phyloP scores from a whole-genome alignment of 192 early-diverging fungal species.

The Coemansia sp. region DNA sequence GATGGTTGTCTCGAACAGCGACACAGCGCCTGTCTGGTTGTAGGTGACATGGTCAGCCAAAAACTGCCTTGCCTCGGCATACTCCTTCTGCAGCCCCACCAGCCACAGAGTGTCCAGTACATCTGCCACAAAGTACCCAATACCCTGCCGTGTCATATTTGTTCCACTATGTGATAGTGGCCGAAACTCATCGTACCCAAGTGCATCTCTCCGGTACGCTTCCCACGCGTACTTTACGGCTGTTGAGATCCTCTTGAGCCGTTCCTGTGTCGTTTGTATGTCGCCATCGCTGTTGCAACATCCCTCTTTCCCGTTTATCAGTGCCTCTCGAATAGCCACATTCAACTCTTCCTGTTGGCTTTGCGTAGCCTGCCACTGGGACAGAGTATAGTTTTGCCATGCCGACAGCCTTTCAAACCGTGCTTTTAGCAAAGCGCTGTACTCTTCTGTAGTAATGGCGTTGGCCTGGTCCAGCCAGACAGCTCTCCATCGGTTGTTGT shows the following conservation, averaged over 20 bases:
- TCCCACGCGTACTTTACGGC: slow-evolving; percentile 79
- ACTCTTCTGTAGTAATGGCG: slow-evolving; percentile 16
- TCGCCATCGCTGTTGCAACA: background rate
- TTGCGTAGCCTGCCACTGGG: slow-evolving; percentile 30
- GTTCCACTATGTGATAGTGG: slow-evolving; percentile 68
- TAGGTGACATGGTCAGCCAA: slow-evolving; percentile 64
- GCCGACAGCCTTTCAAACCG: slow-evolving; percentile 13
- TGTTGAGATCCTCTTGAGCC: slow-evolving; percentile 59
- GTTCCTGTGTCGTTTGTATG: slow-evolving; percentile 11
- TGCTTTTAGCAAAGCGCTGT: slow-evolving; percentile 6
- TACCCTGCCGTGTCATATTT: slow-evolving; percentile 61
- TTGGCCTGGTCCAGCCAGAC: slow-evolving; percentile 17
- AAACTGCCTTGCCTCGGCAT: slow-evolving; percentile 67
- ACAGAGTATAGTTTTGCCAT: slow-evolving; percentile 6
- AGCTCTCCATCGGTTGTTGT: background rate
- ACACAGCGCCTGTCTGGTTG: slow-evolving; percentile 61
- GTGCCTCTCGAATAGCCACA: slow-evolving; percentile 21
- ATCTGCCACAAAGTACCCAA: slow-evolving; percentile 88
- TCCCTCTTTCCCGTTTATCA: background rate
- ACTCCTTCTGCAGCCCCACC: slow-evolving; percentile 78
- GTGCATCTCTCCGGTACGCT: slow-evolving; percentile 74
- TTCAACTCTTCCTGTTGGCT: slow-evolving; percentile 28
- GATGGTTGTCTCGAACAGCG: slow-evolving; percentile 86
- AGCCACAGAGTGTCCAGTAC: slow-evolving; percentile 80
- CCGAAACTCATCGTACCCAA: slow-evolving; percentile 83